Percentiles rank a stretch among this genome's conserved stretches.
phyloP scores from a whole-genome alignment of 371 early-diverging fungal genomes.

The Umbelopsis sp. region DNA sequence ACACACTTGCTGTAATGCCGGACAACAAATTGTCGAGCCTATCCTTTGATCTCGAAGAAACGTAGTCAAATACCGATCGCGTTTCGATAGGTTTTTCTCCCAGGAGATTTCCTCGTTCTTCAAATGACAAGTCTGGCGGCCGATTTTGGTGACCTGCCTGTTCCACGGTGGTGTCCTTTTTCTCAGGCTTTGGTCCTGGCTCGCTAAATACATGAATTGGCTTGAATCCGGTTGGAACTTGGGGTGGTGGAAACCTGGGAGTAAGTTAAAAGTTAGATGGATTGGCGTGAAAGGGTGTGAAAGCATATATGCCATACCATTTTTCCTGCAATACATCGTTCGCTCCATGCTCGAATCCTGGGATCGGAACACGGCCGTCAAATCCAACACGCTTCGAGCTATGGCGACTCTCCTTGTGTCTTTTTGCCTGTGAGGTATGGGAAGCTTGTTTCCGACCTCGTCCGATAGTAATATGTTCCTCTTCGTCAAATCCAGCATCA shows the following conservation, averaged over 20 bases:
- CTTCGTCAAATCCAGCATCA: background rate
- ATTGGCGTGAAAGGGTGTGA: background rate
- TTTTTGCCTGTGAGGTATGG: background rate
- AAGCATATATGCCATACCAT: constrained; percentile 44
- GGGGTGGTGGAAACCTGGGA: constrained; percentile 56
- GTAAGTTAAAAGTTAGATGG: background rate
- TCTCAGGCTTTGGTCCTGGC: constrained; percentile 9
- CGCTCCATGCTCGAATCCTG: constrained; percentile 57
- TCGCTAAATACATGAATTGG: constrained; percentile 46
- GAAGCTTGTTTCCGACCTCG: background rate
- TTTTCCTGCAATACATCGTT: constrained; percentile 45
- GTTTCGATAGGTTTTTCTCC: constrained; percentile 75
- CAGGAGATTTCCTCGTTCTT: constrained; percentile 66
- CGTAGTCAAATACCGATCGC: constrained; percentile 79
- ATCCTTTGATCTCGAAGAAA: constrained; percentile 69
- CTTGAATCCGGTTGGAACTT: constrained; percentile 58
- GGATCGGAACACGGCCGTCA: constrained; percentile 66
- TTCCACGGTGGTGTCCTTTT: background rate
- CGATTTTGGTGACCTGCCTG: constrained; percentile 4
- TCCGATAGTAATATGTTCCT: constrained; percentile 3
- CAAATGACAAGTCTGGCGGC: constrained; percentile 51
- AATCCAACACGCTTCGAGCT: constrained; percentile 24
- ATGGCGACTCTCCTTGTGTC: background rate
- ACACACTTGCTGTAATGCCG: constrained; percentile 31
- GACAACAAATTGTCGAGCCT: constrained; percentile 61